These are phyloP conservation scores for Debaryomyces sp. DNA, from an alignment of 1,139 yeast species.

Conservation along the genomic window DNA sequence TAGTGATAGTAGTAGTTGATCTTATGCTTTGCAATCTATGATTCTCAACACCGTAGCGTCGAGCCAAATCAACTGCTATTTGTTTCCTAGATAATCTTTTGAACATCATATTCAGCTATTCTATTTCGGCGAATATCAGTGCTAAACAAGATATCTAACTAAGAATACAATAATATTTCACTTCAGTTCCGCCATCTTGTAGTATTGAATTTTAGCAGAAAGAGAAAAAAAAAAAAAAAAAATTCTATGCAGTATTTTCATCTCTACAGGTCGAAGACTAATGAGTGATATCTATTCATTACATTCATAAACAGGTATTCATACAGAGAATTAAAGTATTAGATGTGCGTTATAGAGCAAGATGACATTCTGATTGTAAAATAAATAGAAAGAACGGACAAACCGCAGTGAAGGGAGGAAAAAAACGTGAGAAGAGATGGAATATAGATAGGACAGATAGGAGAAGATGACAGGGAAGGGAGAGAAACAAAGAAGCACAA, in stretches of 20 bases:
- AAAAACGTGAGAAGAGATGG: not conserved
- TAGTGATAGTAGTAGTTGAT: conserved; percentile 4
- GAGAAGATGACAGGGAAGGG: not conserved
- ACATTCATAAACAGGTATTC: conserved; percentile 2
- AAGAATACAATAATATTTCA: not conserved
- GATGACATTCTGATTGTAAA: not conserved
- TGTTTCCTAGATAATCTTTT: conserved; percentile 5
- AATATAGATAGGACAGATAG: not conserved
- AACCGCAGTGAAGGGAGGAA: not conserved
- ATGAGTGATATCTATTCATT: conserved; percentile 7
- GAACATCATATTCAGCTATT: conserved; percentile 1
- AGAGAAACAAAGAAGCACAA: not conserved
- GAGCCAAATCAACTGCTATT: not conserved
- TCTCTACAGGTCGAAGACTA: not conserved
- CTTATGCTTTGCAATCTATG: not conserved
- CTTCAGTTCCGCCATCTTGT: not conserved
- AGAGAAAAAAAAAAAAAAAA: conserved; percentile 4
- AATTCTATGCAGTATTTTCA: not conserved
- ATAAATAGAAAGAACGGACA: not conserved
- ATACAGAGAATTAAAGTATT: conserved; percentile 6
- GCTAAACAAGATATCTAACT: not conserved
- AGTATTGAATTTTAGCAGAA: not conserved
- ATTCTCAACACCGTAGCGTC: conserved; percentile 5
- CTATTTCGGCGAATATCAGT: not conserved
- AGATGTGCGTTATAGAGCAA: not conserved